Evolutionary conservation across 805 yeast species (phyloP).

Genomic region (Candida fluviatilis): DNA sequence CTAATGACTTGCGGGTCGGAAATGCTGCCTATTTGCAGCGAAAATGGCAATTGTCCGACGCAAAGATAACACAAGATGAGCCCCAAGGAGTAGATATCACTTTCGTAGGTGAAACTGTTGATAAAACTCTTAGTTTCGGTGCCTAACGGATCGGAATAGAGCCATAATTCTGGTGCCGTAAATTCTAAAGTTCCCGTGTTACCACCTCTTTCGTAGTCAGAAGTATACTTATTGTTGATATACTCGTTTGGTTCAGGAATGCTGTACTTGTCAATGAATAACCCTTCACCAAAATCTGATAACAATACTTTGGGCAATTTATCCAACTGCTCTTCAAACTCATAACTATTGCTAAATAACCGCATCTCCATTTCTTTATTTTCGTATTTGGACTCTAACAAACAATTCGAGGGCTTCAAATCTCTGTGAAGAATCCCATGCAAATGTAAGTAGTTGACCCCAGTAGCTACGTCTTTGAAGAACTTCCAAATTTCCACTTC

Average conservation of each 20-base stretch:
- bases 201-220: conserved; percentile 55
- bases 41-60: conserved; percentile 65
- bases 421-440: conserved; percentile 84
- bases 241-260: conserved; percentile 9
- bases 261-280: conserved; percentile 54
- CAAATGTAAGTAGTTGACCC: conserved; percentile 67
- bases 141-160: conserved; percentile 20
- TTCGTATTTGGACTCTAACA: conserved; percentile 42
- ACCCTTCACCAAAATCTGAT: conserved; percentile 89
- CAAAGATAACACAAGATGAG: conserved; percentile 75
- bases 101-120: conserved; percentile 60
- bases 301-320: conserved; percentile 67
- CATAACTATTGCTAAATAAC: conserved; percentile 5
- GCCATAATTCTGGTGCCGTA: conserved; percentile 79
- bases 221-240: conserved; percentile 21
- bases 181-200: conserved; percentile 86
- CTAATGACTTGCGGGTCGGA: conserved; percentile 28
- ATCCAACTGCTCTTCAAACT: conserved; percentile 14
- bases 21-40: conserved; percentile 13
- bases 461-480: conserved; percentile 63
- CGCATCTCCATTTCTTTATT: background rate
- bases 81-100: conserved; percentile 83
- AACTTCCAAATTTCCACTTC: conserved; percentile 64
- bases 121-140: conserved; percentile 32
- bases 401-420: conserved; percentile 83